Evolutionary conservation across 2,329 filamentous ascomycete genomes (phyloP).

Genomic region (Diaporthe citriasiana): DNA sequence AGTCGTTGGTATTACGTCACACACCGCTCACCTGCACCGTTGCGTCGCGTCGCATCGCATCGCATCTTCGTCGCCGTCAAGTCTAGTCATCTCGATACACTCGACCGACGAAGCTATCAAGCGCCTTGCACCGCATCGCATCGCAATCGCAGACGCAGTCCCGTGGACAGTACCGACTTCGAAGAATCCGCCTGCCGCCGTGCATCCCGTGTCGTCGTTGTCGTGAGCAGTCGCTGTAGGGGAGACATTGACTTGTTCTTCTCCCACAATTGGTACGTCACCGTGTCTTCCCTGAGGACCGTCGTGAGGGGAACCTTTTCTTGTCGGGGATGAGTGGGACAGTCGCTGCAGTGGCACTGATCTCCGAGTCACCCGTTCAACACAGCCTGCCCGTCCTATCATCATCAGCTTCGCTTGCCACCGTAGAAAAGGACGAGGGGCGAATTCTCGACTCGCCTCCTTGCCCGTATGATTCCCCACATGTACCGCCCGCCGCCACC

Average conservation of each 20-base stretch:
- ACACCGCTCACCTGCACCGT: conserved; percentile 32
- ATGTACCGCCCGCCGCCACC: neutral
- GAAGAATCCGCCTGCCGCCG: conserved; percentile 39
- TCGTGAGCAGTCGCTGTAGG: conserved; percentile 66
- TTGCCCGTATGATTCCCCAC: neutral
- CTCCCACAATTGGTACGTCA: conserved; percentile 79
- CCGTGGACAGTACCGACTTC: conserved; percentile 49
- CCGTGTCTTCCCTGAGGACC: conserved; percentile 55
- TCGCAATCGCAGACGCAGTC: conserved; percentile 38
- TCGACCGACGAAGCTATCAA: conserved; percentile 43
- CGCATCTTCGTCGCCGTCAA: conserved; percentile 43
- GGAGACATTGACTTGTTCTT: conserved; percentile 99
- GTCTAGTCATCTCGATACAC: conserved; percentile 39
- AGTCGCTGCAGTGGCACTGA: conserved; percentile 17
- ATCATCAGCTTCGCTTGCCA: neutral
- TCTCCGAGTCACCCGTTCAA: neutral
- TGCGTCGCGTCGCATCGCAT: conserved; percentile 40
- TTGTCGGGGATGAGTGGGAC: conserved; percentile 32
- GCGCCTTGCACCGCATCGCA: conserved; percentile 40
- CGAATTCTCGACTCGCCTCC: neutral
- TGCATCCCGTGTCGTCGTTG: conserved; percentile 41
- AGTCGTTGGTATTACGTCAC: conserved; percentile 43
- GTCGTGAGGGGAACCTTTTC: conserved; percentile 46
- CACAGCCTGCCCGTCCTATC: neutral
- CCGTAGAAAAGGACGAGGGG: conserved; percentile 26